Conservation (phyloP, 2,329 filamentous ascomycete species). For the Ceratocystis cubensis region DNA sequence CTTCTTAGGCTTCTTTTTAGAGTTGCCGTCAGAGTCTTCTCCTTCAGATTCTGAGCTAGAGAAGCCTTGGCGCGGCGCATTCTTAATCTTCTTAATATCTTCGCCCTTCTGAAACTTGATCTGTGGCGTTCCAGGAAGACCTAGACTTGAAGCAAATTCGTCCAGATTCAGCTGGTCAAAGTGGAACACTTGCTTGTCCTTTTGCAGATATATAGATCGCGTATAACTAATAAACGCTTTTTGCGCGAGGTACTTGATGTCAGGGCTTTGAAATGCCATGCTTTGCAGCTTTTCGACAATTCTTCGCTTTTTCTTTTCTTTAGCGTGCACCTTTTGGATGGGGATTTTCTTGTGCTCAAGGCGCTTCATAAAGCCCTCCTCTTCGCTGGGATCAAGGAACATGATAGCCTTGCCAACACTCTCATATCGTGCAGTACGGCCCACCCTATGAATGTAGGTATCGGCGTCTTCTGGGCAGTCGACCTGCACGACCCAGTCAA, state of each 20-base stretch:
- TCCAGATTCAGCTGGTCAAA: slow-evolving; percentile 73
- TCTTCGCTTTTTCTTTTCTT: slow-evolving; percentile 76
- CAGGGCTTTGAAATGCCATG: slow-evolving; percentile 90
- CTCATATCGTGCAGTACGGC: slow-evolving; percentile 86
- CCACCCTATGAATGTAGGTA: slow-evolving; percentile 94
- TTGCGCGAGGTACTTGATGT: slow-evolving; percentile 87
- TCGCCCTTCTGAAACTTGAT: slow-evolving; percentile 90
- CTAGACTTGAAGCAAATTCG: slow-evolving; percentile 71
- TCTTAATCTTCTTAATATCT: slow-evolving; percentile 76
- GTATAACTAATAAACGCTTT: slow-evolving; percentile 91
- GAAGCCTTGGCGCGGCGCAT: slow-evolving; percentile 58
- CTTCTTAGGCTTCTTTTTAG: slow-evolving; percentile 46
- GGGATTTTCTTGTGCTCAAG: slow-evolving; percentile 83
- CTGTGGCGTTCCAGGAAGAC: slow-evolving; percentile 78
- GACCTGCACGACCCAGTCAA: slow-evolving; percentile 98
- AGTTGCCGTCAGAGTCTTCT: slow-evolving; percentile 37
- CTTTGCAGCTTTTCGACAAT: slow-evolving; percentile 79
- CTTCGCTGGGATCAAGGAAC: slow-evolving; percentile 85
- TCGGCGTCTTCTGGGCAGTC: slow-evolving; percentile 94
- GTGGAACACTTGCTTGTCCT: slow-evolving; percentile 83
- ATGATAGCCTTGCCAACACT: slow-evolving; percentile 76
- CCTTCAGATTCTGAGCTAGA: slow-evolving; percentile 46
- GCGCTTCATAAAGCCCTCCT: slow-evolving; percentile 75
- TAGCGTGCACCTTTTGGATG: slow-evolving; percentile 73
- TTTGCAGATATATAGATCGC: slow-evolving; percentile 73